phyloP scores from a whole-genome alignment of 176 grass and related monocot genomes.

The Bromus sterilis region DNA sequence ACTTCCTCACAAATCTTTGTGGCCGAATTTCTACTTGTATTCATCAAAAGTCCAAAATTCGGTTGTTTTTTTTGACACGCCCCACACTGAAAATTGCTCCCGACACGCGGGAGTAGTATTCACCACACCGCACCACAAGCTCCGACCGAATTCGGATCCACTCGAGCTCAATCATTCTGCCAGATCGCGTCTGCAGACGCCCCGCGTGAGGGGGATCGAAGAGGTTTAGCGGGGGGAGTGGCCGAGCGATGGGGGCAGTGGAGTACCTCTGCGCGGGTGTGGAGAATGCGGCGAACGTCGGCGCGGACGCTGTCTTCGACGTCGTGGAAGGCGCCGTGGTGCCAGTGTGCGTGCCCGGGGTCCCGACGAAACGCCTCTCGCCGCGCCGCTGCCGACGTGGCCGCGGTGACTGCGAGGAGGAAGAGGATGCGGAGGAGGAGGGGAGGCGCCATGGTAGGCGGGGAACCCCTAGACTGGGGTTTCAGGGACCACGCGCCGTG shows the following conservation, averaged over 20 bases:
- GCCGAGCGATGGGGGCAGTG: background rate
- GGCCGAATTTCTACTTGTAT: background rate
- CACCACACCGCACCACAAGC: background rate
- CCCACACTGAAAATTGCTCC: background rate
- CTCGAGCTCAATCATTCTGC: background rate
- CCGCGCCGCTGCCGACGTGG: slow-evolving; percentile 13
- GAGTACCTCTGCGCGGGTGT: slow-evolving; percentile 85
- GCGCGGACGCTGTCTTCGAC: slow-evolving; percentile 74
- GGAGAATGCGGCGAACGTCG: slow-evolving; percentile 84
- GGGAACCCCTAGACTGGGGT: background rate
- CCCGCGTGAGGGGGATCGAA: slow-evolving; percentile 7
- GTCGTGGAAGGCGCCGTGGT: slow-evolving; percentile 87
- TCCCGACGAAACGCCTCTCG: slow-evolving; percentile 76
- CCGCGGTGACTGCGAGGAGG: background rate
- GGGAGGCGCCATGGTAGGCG: slow-evolving; percentile 3
- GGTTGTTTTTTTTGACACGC: background rate
- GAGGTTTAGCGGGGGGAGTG: background rate
- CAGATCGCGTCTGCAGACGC: slow-evolving; percentile 3
- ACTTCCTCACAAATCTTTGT: background rate
- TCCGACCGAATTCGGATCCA: background rate
- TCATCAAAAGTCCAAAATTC: background rate
- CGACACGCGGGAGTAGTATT: background rate
- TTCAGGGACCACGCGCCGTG: slow-evolving; percentile 14
- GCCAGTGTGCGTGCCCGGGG: slow-evolving; percentile 81
- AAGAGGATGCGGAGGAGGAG: slow-evolving; percentile 18